Evolutionary conservation across 192 early-diverging fungal genomes (phyloP), one percentile per base, ranked within the genome.

Genomic region (Coemansia sp.): DNA sequence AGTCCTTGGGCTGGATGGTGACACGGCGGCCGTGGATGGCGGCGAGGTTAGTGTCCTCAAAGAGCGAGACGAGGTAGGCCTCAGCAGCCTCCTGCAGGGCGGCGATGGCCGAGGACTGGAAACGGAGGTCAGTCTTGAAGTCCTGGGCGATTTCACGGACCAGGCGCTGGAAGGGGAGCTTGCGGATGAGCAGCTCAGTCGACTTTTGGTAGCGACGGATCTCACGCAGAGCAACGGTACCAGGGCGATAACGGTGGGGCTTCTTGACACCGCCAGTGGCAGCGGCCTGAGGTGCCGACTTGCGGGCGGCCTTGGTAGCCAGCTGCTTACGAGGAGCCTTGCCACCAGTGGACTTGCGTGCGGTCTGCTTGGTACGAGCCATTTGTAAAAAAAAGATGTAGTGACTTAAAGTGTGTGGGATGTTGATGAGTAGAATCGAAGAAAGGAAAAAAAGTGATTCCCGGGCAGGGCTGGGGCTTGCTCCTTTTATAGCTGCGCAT

Each of bases 1-100:
- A 94, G 84, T 99, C 97, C 90, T 97, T 97, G 81, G 96, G 97
- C 86, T 98, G 96, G 88, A 99, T 99, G 83, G 97, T 99, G 79
- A 99, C 97, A 86, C 97, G 93, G 91, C 97, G 97, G 85, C 95
- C 97, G 86, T 99, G 97, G 89, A 98, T 96, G 65, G 97, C 97
- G 52, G 97, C 97, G 85, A 99, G 88, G 87, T 99, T 99, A 82
- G 96, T 99, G 86, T 98, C 97, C 86, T 97, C 98, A 61, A 96
- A 96, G 46, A 95, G 87, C 10, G 88, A 85, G 65, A 95, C 95
- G 40, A 96, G 87, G 82, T 95, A 96, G 33, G 95, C 93, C 87
- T 99, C 97, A 62, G 95, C 89, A 27, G 97, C 97, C 89, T 99
- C 98, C 87, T 99, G 98, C 18, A 99, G 90, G 6, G 98, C 98